Evolutionary conservation across 352 stramenopile species (phyloP).

Genomic region (Pythium apleroticum): DNA sequence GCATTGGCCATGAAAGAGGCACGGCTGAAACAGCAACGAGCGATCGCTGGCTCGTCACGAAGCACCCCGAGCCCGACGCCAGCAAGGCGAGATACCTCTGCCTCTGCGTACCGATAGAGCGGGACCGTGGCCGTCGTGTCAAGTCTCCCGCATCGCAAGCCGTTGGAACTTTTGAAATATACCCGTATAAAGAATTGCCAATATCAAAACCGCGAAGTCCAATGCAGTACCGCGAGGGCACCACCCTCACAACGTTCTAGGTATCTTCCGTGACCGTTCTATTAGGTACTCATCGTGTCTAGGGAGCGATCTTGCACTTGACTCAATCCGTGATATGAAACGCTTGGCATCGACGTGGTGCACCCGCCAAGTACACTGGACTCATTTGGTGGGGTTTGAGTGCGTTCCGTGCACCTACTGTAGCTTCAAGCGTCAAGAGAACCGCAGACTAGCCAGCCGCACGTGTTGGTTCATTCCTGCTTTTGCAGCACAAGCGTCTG

Average conservation of each 20-base stretch:
- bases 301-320: not conserved
- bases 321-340: not conserved
- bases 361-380: no score
- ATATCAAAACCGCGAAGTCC: not conserved
- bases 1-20: constrained; percentile 79
- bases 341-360: not conserved
- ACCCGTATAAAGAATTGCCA: not conserved
- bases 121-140: not conserved
- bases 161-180: not conserved
- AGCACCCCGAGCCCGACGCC: not conserved
- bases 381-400: no score
- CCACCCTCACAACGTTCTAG: not conserved
- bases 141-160: not conserved
- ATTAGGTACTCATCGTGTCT: not conserved
- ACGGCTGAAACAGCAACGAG: constrained; percentile 59
- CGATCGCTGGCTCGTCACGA: constrained; percentile 21
- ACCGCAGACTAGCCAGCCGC: not conserved
- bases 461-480: not conserved
- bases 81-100: not conserved
- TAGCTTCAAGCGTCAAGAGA: not conserved
- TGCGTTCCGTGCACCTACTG: not conserved
- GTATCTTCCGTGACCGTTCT: constrained; percentile 4
- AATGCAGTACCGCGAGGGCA: not conserved
- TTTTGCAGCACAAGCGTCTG: not conserved
- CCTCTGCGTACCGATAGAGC: constrained; percentile 12